Evolutionary conservation across 208 protist genomes (phyloP), one percentile per base, ranked within the genome.

Genomic region (Leishmania amazonensis): DNA sequence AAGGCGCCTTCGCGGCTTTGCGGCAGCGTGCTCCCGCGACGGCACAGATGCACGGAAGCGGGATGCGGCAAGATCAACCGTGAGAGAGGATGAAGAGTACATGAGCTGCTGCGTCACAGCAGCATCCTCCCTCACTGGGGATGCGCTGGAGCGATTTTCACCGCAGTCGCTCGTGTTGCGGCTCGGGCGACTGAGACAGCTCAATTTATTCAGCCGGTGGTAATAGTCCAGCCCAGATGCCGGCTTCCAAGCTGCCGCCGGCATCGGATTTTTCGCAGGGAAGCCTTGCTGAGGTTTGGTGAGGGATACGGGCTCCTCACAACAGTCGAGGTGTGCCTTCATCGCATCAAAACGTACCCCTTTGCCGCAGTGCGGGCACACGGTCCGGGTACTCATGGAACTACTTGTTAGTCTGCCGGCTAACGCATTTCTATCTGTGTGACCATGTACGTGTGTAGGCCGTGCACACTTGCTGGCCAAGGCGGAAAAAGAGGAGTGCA

Each of bases 281-380:
- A 40, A 78, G 75, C 35, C 7, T 49, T 28, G 8, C 75, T 15
- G 76, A 24, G 57, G 28, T 21, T 62, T 77, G 9, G 38, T 8
- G 4, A 78, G 28, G 1, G 51, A 70, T 4, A 76, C 62, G 71
- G 60, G n/a, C n/a, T 78, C 71, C 7, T 62, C 81, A 65, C 89
- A 94, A 13, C 76, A n/a, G 19, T 79, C 57, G 65, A 91, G 58
- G 80, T 91, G 89, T 9, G 74, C 53, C 73, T 84, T 83, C 85
- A 94, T 85, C 1, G 53, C 68, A 42, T 85, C 84, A 31, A 87
- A 76, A 24, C 81, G 78, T 40, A 90, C 79, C 21, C 71, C 77
- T 1, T 83, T 76, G 45, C 88, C 87, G 70, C 89, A 94, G 81
- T 91, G 88, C 3, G 87, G 86, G 70, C 91, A 92, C 28, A 87